phyloP scores from a whole-genome alignment of 192 early-diverging fungal species.

The Linnemannia zychae region DNA sequence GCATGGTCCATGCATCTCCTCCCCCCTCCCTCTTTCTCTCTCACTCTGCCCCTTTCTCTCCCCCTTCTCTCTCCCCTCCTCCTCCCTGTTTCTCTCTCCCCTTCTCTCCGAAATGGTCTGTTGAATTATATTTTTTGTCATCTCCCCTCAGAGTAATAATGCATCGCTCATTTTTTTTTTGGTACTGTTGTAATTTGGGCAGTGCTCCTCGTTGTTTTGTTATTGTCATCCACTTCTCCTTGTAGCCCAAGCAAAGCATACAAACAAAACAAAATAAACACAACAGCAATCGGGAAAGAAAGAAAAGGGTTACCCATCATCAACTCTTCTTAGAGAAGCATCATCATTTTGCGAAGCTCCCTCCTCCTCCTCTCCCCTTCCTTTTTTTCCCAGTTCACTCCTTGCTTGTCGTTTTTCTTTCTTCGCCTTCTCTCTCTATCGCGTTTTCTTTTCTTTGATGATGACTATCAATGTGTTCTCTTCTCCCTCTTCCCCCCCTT shows the following conservation, averaged over 20 bases:
- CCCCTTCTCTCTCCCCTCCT: background rate
- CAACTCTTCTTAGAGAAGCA: background rate
- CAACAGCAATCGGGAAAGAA: background rate
- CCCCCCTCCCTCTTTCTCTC: background rate
- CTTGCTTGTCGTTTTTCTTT: background rate
- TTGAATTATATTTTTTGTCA: conserved; percentile 7
- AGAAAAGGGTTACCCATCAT: background rate
- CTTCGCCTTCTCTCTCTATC: background rate
- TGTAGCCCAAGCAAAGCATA: background rate
- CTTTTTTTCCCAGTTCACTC: background rate
- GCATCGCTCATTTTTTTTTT: background rate
- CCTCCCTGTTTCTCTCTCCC: background rate
- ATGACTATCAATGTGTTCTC: background rate
- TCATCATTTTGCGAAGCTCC: background rate
- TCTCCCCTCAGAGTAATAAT: conserved; percentile 3
- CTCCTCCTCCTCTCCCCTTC: background rate
- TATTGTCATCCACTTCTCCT: background rate
- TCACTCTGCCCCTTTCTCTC: background rate
- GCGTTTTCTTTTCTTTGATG: background rate
- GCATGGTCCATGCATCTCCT: background rate
- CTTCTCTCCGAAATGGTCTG: background rate
- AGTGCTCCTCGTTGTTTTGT: background rate
- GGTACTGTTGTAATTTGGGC: conserved; percentile 1
- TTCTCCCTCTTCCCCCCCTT: background rate
- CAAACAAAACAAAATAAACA: background rate